Evolutionary conservation across 495 filamentous ascomycete genomes (phyloP).

Genomic region (Rostrohypoxylon terebratum): DNA sequence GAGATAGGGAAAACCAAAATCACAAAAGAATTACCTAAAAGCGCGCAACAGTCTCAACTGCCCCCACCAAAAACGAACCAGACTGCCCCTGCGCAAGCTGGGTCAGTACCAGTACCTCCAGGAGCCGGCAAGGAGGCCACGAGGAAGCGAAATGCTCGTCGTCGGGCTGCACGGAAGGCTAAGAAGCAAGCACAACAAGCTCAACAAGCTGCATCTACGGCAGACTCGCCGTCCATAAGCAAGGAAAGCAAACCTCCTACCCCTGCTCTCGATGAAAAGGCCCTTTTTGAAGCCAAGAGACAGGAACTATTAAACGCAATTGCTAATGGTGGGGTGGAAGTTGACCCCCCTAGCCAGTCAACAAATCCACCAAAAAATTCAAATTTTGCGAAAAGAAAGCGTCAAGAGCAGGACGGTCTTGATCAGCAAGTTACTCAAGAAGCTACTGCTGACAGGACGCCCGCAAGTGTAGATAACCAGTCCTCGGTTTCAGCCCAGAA

Average conservation of each 20-base stretch:
- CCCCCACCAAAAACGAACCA: not conserved
- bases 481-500: slow-evolving; percentile 51
- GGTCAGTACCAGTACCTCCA: slow-evolving; percentile 39
- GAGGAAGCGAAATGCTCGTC: slow-evolving; percentile 58
- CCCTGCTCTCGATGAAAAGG: slow-evolving; percentile 27
- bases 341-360: slow-evolving; percentile 38
- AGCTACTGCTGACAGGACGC: not conserved
- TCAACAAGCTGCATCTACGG: slow-evolving; percentile 1
- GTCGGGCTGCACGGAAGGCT: slow-evolving; percentile 46
- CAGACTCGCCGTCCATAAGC: not conserved
- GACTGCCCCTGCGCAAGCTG: not conserved
- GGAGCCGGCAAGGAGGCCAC: slow-evolving; percentile 54
- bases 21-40: not conserved
- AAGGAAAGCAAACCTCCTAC: not conserved
- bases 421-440: not conserved
- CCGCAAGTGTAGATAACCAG: slow-evolving; percentile 30
- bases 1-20: not conserved
- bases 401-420: slow-evolving; percentile 6
- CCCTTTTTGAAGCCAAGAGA: slow-evolving; percentile 48
- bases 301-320: slow-evolving; percentile 43
- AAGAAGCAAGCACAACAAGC: slow-evolving; percentile 39
- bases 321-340: slow-evolving; percentile 45
- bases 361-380: not conserved
- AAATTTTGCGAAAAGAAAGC: slow-evolving; percentile 34
- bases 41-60: not conserved